Base-by-base conservation (phyloP, 495 filamentous ascomycete genomes). In the Jackrogersella minutella region DNA sequence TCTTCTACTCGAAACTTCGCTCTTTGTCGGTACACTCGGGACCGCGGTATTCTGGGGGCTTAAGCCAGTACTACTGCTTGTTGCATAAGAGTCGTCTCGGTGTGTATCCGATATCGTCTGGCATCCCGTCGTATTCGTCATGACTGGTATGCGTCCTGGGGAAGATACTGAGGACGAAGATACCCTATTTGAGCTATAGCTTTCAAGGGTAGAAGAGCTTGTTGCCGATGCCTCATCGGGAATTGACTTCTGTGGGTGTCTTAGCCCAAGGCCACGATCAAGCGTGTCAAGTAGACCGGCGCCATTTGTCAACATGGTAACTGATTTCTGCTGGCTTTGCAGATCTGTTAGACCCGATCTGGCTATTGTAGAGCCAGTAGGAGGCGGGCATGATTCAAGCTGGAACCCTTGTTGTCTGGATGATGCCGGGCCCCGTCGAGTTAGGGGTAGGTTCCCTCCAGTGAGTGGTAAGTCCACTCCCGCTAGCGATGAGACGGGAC, bases 161-260 rank as follows among this genome's bases (percentile, higher is more conserved):
- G 46, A 58, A 14, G 24, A 7, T 16, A 21, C 11, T n/a, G 43
- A 58, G 16, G 28, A 54, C 11, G 21, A 28, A 9, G 28, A 52
- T 19, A 2, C 7, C 17, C 5, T 14, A 31, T 58, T 22, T 5
- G 4, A 14, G 5, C 5, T 26, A 21, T 11, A 50, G 24, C 22
- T 14, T 44, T 58, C 34, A 0, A 19, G 24, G 13, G 5, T 1
- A 30, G 19, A 0, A 57, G 1, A 1, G 17, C 5, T 11, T 37
- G 30, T 10, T 5, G 9, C 13, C 31, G n/a, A 24, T 14, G 30
- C 39, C 14, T 46, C 30, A 17, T 34, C 22, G 37, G 8, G 5
- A 5, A 11, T 43, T 21, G 28, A 6, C 6, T 57, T 52, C 64
- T 68, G 64, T 46, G 16, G 46, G 13, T 1, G 33, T 52, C 30